phyloP scores from a whole-genome alignment of 129 eudicot genomes.

The Kitagawia praeruptora region DNA sequence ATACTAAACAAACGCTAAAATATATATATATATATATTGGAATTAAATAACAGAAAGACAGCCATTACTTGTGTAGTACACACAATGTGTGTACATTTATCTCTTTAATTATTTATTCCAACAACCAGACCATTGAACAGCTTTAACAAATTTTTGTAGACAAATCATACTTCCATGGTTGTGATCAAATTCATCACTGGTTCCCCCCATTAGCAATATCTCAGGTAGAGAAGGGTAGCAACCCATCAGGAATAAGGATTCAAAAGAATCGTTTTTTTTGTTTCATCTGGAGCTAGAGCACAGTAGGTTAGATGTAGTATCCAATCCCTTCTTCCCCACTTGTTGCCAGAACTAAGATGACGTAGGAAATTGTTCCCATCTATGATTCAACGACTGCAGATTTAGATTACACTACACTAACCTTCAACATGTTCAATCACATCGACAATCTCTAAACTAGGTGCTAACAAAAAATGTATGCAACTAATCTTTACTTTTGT shows the following conservation, averaged over 20 bases:
- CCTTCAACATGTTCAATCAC: neutral
- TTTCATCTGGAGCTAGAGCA: neutral
- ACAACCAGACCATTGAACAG: no score
- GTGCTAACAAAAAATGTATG: neutral
- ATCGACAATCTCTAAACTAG: neutral
- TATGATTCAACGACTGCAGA: no score
- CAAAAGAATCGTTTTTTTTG: neutral
- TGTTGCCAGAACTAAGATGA: no score
- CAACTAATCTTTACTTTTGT: neutral
- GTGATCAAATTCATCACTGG: neutral
- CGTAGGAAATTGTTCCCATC: no score
- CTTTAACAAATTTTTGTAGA: no score
- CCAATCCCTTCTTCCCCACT: neutral
- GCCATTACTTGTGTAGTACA: no score
- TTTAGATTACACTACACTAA: no score
- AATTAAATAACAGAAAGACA: no score
- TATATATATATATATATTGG: no score
- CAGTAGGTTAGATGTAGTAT: neutral
- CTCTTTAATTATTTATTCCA: no score
- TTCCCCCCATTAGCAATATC: neutral
- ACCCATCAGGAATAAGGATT: neutral
- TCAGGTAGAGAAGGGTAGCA: neutral
- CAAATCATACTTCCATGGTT: neutral
- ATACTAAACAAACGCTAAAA: no score
- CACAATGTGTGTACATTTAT: no score